Evolutionary conservation across 352 stramenopile genomes (phyloP).

Genomic region (Globisporangium parvum): DNA sequence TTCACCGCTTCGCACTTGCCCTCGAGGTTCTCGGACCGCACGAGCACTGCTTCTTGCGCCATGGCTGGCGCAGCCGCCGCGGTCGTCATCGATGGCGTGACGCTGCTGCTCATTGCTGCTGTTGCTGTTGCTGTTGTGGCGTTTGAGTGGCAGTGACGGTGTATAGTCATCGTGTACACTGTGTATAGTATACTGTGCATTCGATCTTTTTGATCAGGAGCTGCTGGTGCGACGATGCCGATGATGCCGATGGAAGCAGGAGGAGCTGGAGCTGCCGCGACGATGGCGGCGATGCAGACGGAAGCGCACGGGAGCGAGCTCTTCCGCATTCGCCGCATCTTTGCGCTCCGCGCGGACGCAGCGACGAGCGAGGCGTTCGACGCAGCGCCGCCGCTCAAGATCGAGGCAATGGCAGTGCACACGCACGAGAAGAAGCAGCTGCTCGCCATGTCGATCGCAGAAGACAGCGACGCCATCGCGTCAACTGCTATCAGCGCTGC

Average conservation of each 20-base stretch:
- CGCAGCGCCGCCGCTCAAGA: slow-evolving; percentile 15
- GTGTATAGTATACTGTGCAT: no score
- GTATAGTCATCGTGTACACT: no score
- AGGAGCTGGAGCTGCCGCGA: not conserved
- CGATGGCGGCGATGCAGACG: not conserved
- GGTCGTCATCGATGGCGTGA: not conserved
- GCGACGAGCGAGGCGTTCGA: not conserved
- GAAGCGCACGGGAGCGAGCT: slow-evolving; percentile 44
- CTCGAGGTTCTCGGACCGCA: slow-evolving; percentile 74
- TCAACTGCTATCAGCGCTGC: not conserved
- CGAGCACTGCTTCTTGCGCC: slow-evolving; percentile 68
- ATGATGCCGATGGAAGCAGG: slow-evolving; percentile 3
- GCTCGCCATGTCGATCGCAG: slow-evolving; percentile 46
- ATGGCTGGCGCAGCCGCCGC: slow-evolving; percentile 24
- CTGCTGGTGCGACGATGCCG: not conserved
- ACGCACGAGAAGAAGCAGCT: slow-evolving; percentile 70
- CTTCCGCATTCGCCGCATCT: slow-evolving; percentile 74
- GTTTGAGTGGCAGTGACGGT: not conserved
- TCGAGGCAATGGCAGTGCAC: slow-evolving; percentile 63
- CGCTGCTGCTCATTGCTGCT: slow-evolving; percentile 1
- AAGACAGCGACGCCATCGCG: not conserved
- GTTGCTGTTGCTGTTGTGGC: not conserved
- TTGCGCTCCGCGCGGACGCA: slow-evolving; percentile 17
- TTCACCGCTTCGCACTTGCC: slow-evolving; percentile 49
- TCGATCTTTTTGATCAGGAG: not conserved